These are phyloP conservation scores for Lactifluus hygrophoroides DNA, from an alignment of 768 basidiomycete species.

Conservation along the genomic window DNA sequence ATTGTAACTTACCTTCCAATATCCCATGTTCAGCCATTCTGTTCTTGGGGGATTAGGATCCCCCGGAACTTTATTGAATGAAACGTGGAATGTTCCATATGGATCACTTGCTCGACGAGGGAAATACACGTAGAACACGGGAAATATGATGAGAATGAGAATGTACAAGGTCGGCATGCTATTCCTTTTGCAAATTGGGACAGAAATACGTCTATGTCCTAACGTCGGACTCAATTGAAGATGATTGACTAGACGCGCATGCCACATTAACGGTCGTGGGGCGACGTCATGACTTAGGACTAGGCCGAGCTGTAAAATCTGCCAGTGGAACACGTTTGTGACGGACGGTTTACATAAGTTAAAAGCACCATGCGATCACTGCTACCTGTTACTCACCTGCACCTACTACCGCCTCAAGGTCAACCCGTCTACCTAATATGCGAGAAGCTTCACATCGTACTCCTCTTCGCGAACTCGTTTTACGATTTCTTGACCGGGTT, in stretches of 20 bases:
- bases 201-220: too few relatives aligned
- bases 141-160: not conserved
- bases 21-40: slow-evolving; percentile 69
- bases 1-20: slow-evolving; percentile 56
- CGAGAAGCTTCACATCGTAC: not conserved
- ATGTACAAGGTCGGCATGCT: not conserved
- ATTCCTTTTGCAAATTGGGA: not conserved
- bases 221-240: too few relatives aligned
- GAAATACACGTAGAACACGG: not conserved
- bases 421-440: not conserved
- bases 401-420: not conserved
- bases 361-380: not conserved
- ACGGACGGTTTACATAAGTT: too few relatives aligned
- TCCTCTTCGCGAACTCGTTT: not conserved
- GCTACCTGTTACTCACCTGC: too few relatives aligned
- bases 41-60: slow-evolving; percentile 35
- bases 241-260: too few relatives aligned
- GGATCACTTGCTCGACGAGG: slow-evolving; percentile 31
- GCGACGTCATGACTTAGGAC: too few relatives aligned
- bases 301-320: too few relatives aligned
- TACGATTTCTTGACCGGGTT: slow-evolving; percentile 17
- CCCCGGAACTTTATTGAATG: slow-evolving; percentile 38
- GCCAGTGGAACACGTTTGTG: too few relatives aligned
- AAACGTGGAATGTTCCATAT: slow-evolving; percentile 51
- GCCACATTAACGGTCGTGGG: too few relatives aligned